Base-by-base conservation (phyloP, 2,329 filamentous ascomycete genomes). In the Fusarium neocosmosporiellum region DNA sequence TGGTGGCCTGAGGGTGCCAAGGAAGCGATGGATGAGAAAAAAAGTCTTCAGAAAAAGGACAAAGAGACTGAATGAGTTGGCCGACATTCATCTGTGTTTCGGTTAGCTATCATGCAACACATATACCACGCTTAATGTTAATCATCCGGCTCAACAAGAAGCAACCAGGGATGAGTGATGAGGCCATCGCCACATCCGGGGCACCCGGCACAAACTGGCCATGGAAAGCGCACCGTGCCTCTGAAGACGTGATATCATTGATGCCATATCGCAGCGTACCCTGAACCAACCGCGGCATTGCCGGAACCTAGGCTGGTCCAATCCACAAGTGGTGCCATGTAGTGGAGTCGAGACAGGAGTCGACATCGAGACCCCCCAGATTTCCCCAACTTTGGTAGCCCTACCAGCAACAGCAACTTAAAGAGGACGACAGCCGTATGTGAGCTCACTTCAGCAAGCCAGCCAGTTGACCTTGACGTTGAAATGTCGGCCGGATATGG, bases 1-100 rank as follows among this genome's bases (percentile, higher is more conserved):
- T 70, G 68, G 68, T 69, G 68, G 59, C 65, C 68, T 3, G 61
- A 70, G 16, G 37, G 27, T 31, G 43, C 31, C 14, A 59, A 54
- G 34, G 53, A 59, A 16, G 43, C 37, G 8, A 27, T 31, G 33
- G 33, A 2, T 3, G 33, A 48, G 37, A 22, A 27, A 29, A 27
- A 27, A 43, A 27, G n/a, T n/a, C 29, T 13, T 18, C n/a, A 22
- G 53, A 7, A 22, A 7, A 18, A 14, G 11, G 14, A 16, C 53
- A 36, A 57, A 50, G 46, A 29, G 18, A n/a, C 46, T 31, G 46
- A n/a, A 29, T 36, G n/a, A 11, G 16, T 37, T 39, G 10, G 16
- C 33, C 20, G 20, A 27, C 3, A 18, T 36, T 37, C 11, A 20
- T 14, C 18, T 39, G 34, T 37, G 9, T 11, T 36, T 22, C 13